Percentiles rank a stretch among this genome's conserved stretches.
phyloP scores from a whole-genome alignment of 495 filamentous ascomycete species.

The Wilcoxina mikolae region DNA sequence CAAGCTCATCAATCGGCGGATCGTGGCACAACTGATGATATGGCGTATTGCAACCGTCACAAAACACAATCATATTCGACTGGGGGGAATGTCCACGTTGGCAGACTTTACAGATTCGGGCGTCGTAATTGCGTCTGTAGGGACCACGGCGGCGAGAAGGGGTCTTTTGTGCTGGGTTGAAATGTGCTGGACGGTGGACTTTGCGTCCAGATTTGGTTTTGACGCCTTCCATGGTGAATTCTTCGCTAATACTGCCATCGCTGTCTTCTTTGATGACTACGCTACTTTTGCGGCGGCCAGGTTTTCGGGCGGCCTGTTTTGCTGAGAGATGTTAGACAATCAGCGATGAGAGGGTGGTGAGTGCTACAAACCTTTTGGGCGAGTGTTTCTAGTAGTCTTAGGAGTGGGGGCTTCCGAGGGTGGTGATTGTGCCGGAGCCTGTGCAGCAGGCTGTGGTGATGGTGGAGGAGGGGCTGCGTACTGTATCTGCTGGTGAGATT shows the following conservation, averaged over 20 bases:
- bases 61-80: constrained; percentile 84
- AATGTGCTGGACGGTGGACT: constrained; percentile 58
- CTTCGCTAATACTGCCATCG: constrained; percentile 20
- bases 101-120: constrained; percentile 58
- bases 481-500: too few species aligned
- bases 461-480: constrained; percentile 4
- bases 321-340: not conserved
- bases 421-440: not conserved
- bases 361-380: not conserved
- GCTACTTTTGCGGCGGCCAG: constrained; percentile 15
- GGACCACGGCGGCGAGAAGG: constrained; percentile 34
- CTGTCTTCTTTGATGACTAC: constrained; percentile 22
- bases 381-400: constrained; percentile 8
- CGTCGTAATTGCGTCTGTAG: constrained; percentile 26
- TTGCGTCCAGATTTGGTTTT: constrained; percentile 74
- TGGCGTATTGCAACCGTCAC: constrained; percentile 72
- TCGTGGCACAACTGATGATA: constrained; percentile 92
- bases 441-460: not conserved
- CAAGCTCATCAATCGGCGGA: constrained; percentile 57
- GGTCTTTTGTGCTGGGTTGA: constrained; percentile 45
- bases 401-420: constrained; percentile 9
- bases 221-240: constrained; percentile 28
- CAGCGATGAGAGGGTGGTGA: not conserved
- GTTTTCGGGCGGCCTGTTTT: constrained; percentile 1
- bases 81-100: constrained; percentile 57